These are phyloP conservation scores for Penicillium crystallinum DNA, from an alignment of 495 filamentous ascomycete species.

Conservation along the genomic window DNA sequence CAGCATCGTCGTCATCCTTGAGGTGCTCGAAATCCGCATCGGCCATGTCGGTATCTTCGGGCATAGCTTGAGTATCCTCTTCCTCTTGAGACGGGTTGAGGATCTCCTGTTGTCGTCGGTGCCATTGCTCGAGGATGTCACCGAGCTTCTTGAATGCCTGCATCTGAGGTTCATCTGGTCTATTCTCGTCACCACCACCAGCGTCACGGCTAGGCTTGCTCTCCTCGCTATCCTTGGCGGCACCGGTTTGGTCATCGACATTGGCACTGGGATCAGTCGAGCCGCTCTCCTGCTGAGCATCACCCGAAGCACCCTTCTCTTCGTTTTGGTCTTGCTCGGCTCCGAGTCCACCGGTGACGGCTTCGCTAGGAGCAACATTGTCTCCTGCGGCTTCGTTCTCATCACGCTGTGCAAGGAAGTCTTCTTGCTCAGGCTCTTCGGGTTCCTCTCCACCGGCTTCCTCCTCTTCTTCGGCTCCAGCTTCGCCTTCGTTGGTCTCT, in stretches of 20 bases:
- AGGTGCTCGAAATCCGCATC: conserved; percentile 86
- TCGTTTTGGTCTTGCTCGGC: conserved; percentile 49
- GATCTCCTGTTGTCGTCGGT: conserved; percentile 77
- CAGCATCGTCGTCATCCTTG: conserved; percentile 68
- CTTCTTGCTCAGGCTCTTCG: conserved; percentile 39
- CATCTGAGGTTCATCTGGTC: conserved; percentile 49
- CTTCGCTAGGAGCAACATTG: conserved; percentile 46
- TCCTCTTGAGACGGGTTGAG: conserved; percentile 60
- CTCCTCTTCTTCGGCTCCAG: conserved; percentile 50
- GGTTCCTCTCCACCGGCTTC: conserved; percentile 48
- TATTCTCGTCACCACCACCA: conserved; percentile 36
- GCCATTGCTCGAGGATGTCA: conserved; percentile 89
- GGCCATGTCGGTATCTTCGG: conserved; percentile 60
- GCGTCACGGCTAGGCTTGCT: conserved; percentile 39
- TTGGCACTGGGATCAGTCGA: conserved; percentile 42
- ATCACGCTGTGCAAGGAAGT: conserved; percentile 38
- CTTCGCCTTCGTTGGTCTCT: conserved; percentile 36
- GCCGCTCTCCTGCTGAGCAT: conserved; percentile 50
- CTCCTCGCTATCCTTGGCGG: conserved; percentile 42
- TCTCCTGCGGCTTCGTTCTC: conserved; percentile 43
- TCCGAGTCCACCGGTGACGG: conserved; percentile 39
- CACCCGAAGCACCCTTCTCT: conserved; percentile 63
- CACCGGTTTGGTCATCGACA: conserved; percentile 37
- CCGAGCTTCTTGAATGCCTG: conserved; percentile 86
- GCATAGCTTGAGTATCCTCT: conserved; percentile 45